Evolutionary conservation across 1,284 basidiomycete genomes (phyloP).

Genomic region (Ustilago bromivora): DNA sequence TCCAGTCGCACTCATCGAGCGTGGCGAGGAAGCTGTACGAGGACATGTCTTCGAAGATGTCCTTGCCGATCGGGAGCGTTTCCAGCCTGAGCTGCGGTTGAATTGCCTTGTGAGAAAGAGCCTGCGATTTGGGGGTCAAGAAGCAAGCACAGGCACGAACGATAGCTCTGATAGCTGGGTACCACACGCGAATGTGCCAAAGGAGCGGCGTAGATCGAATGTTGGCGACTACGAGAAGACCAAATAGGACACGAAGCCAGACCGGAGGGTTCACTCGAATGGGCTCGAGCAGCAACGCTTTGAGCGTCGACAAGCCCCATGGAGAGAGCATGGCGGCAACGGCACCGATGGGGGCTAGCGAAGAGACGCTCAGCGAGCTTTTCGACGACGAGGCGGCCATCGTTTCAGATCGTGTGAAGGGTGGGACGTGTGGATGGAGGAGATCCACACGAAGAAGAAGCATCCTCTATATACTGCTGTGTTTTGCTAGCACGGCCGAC

Average conservation of each 20-base stretch:
- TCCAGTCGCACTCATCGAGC: constrained; percentile 58
- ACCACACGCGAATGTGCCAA: constrained; percentile 53
- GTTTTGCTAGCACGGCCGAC: no score
- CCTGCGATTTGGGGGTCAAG: constrained; percentile 1
- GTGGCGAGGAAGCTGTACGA: constrained; percentile 32
- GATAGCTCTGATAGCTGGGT: constrained; percentile 38
- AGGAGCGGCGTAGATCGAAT: constrained; percentile 46
- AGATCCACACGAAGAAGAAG: no score
- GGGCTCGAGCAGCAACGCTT: constrained; percentile 21
- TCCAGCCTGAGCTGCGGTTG: constrained; percentile 39
- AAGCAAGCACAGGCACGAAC: constrained; percentile 16
- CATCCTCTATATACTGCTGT: background rate
- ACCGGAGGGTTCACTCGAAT: constrained; percentile 40
- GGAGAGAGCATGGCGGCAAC: constrained; percentile 23
- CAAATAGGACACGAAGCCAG: constrained; percentile 47
- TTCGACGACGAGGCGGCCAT: constrained; percentile 19
- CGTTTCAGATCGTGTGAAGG: background rate
- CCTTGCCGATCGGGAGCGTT: constrained; percentile 46
- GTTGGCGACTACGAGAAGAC: constrained; percentile 42
- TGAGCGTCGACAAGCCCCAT: constrained; percentile 26
- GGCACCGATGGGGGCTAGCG: constrained; percentile 18
- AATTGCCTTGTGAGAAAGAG: constrained; percentile 7
- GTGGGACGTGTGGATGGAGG: background rate
- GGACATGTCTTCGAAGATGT: constrained; percentile 50
- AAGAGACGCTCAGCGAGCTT: constrained; percentile 7